phyloP scores from a whole-genome alignment of 495 filamentous ascomycete species.

The Xylaria bambusicola region DNA sequence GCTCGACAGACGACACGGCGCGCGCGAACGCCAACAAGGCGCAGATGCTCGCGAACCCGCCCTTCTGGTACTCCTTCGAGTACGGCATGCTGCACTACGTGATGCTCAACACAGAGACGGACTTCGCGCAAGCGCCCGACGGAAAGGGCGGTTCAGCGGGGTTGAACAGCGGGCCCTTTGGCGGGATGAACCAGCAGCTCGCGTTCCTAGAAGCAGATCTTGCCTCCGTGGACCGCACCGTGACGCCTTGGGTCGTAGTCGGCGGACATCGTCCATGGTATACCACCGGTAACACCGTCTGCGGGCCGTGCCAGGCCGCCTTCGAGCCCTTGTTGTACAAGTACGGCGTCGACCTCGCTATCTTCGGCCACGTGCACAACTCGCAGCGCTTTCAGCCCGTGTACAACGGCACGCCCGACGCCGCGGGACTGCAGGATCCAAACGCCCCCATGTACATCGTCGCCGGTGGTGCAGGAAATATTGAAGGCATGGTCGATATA shows the following conservation, averaged over 20 bases:
- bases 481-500: conserved; percentile 43
- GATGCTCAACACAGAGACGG: conserved; percentile 61
- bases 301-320: conserved; percentile 54
- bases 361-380: conserved; percentile 65
- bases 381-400: conserved; percentile 48
- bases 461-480: conserved; percentile 44
- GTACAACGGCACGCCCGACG: conserved; percentile 43
- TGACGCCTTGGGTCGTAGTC: conserved; percentile 60
- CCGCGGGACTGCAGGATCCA: conserved; percentile 54
- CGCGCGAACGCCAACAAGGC: conserved; percentile 51
- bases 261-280: conserved; percentile 67
- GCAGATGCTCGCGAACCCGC: conserved; percentile 52
- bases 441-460: conserved; percentile 60
- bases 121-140: conserved; percentile 50
- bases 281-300: conserved; percentile 43
- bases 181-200: conserved; percentile 43
- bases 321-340: conserved; percentile 61
- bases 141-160: conserved; percentile 45
- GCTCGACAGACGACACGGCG: conserved; percentile 45
- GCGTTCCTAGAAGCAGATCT: conserved; percentile 49
- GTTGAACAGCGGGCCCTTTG: conserved; percentile 56
- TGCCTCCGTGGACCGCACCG: conserved; percentile 47
- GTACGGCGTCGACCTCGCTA: conserved; percentile 62
- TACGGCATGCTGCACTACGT: conserved; percentile 61
- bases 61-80: conserved; percentile 68